These are phyloP conservation scores for Canavalia gladiata DNA, from an alignment of 306 rosid genomes.

Conservation along the genomic window DNA sequence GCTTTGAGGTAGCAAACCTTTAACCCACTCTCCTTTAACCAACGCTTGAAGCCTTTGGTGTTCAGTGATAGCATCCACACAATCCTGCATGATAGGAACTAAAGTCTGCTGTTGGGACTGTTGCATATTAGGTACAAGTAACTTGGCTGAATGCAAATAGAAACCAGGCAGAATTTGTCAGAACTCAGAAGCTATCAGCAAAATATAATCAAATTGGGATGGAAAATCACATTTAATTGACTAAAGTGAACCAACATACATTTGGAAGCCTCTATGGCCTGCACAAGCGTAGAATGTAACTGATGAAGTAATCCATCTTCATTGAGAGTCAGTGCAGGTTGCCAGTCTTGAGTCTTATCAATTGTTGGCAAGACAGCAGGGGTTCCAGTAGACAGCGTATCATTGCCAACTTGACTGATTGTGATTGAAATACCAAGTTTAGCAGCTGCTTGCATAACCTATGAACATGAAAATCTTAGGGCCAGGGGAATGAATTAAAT, in stretches of 20 bases:
- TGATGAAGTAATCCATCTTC: constrained; percentile 95
- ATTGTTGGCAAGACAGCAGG: constrained; percentile 62
- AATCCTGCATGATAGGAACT: constrained; percentile 81
- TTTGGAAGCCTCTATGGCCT: constrained; percentile 79
- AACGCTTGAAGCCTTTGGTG: constrained; percentile 90
- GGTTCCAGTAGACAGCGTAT: constrained; percentile 63
- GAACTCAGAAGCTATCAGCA: constrained; percentile 39
- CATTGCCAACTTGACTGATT: constrained; percentile 79
- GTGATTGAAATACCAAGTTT: constrained; percentile 82
- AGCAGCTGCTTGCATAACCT: constrained; percentile 89
- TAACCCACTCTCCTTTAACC: constrained; percentile 96
- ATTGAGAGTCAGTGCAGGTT: constrained; percentile 72
- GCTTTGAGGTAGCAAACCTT: constrained; percentile 93
- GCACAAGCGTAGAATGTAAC: constrained; percentile 79
- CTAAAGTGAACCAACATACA: constrained; percentile 56
- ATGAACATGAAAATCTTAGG: constrained; percentile 42
- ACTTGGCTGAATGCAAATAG: constrained; percentile 63
- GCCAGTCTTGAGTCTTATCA: constrained; percentile 86
- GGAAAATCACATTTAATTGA: constrained; percentile 37
- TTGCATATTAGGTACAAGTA: constrained; percentile 60
- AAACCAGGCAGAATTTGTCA: constrained; percentile 43
- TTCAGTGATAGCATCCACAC: constrained; percentile 85
- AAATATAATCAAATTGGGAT: constrained; percentile 37
- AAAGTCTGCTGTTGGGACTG: constrained; percentile 73
- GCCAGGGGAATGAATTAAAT: constrained; percentile 27